Evolutionary conservation across 2,329 filamentous ascomycete species (phyloP).

Genomic region (Cadophora malorum): DNA sequence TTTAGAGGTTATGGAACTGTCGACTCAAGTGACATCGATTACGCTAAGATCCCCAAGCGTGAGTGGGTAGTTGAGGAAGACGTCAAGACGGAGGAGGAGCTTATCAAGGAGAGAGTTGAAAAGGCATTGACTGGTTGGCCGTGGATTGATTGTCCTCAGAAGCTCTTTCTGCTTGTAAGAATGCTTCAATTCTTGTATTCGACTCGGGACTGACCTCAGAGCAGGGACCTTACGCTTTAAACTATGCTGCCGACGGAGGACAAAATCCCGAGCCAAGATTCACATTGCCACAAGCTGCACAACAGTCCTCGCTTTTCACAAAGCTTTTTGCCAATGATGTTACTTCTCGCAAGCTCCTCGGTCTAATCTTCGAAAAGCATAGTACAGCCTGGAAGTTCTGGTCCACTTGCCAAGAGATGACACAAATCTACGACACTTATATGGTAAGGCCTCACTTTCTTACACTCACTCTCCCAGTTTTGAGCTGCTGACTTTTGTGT

Average conservation of each 20-base stretch:
- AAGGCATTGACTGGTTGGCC: slow-evolving; percentile 30
- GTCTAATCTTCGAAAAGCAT: slow-evolving; percentile 28
- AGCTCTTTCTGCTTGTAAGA: slow-evolving; percentile 24
- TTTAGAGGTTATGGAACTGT: neutral
- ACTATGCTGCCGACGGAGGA: slow-evolving; percentile 4
- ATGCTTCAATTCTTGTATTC: neutral
- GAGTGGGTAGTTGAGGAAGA: slow-evolving; percentile 15
- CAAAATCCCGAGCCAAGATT: slow-evolving; percentile 13
- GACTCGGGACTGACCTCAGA: neutral
- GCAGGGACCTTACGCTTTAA: slow-evolving; percentile 21
- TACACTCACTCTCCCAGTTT: neutral
- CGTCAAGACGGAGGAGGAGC: slow-evolving; percentile 25
- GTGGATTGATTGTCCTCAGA: slow-evolving; percentile 27
- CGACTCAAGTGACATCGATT: neutral
- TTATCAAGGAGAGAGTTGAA: slow-evolving; percentile 26
- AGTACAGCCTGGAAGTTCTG: slow-evolving; percentile 30
- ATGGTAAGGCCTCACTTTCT: slow-evolving; percentile 20
- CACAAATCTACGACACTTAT: slow-evolving; percentile 7
- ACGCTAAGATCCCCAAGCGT: neutral
- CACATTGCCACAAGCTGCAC: slow-evolving; percentile 1
- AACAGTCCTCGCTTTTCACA: slow-evolving; percentile 23
- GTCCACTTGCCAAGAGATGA: slow-evolving; percentile 30
- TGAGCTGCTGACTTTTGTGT: neutral
- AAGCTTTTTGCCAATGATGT: slow-evolving; percentile 23
- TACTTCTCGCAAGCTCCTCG: slow-evolving; percentile 22